These are phyloP conservation scores for Metschnikowia matae DNA, from an alignment of 805 yeast species.

Conservation along the genomic window DNA sequence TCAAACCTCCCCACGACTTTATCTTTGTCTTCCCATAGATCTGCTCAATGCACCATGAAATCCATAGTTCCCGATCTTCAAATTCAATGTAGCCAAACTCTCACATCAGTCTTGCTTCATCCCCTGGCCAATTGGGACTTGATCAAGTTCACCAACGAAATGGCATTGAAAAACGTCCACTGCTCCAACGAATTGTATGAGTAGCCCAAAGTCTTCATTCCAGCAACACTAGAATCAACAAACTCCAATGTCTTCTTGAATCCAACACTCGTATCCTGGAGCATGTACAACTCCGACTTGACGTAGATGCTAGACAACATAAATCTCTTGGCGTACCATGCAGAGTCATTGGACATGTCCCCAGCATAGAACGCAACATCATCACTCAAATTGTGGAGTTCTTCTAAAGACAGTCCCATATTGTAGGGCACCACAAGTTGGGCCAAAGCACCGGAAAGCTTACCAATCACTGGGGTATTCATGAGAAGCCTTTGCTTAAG, in stretches of 20 bases:
- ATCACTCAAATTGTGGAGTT: constrained; percentile 72
- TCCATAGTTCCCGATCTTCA: too few relatives aligned
- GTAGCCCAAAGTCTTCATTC: constrained; percentile 51
- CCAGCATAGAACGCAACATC: constrained; percentile 80
- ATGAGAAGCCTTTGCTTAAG: constrained; percentile 47
- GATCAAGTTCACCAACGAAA: constrained; percentile 61
- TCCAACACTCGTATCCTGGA: constrained; percentile 60
- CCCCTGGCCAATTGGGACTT: constrained; percentile 69
- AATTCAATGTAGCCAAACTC: too few relatives aligned
- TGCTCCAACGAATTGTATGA: constrained; percentile 66
- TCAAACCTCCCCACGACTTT: too few relatives aligned
- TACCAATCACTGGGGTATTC: constrained; percentile 45
- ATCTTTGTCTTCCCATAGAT: too few relatives aligned
- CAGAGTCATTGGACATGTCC: constrained; percentile 73
- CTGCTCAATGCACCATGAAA: too few relatives aligned
- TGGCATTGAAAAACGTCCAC: constrained; percentile 68
- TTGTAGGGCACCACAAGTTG: constrained; percentile 64
- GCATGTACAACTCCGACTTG: constrained; percentile 73
- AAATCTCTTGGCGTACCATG: constrained; percentile 89
- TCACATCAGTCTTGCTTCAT: constrained; percentile 16
- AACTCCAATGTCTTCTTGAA: constrained; percentile 59
- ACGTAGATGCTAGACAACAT: constrained; percentile 68
- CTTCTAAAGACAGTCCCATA: constrained; percentile 52
- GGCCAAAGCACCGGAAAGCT: constrained; percentile 51
- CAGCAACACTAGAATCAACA: constrained; percentile 55